phyloP scores from a whole-genome alignment of 768 basidiomycete genomes.

The Termitomyces sp. region DNA sequence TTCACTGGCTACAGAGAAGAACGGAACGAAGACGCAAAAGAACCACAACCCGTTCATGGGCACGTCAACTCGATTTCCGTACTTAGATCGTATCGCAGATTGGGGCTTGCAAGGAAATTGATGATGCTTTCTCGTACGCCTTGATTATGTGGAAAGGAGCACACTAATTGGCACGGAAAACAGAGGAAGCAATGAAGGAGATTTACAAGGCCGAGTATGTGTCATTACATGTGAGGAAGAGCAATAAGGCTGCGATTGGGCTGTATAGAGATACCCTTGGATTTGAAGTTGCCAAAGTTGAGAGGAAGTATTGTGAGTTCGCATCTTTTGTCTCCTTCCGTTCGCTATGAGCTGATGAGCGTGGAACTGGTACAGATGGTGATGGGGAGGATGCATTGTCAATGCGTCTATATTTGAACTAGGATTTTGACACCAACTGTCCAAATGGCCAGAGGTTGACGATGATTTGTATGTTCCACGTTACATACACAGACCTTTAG shows the following conservation, averaged over 20 bases:
- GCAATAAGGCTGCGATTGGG: slow-evolving; percentile 88
- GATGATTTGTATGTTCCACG: neutral
- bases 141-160: neutral
- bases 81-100: slow-evolving; percentile 80
- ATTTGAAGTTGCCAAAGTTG: slow-evolving; percentile 81
- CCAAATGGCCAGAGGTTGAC: neutral
- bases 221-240: slow-evolving; percentile 88
- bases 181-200: slow-evolving; percentile 88
- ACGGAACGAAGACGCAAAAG: slow-evolving; percentile 40
- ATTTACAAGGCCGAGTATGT: slow-evolving; percentile 84
- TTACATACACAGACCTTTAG: neutral
- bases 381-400: slow-evolving; percentile 3
- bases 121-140: slow-evolving; percentile 89
- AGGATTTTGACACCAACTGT: neutral
- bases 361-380: neutral
- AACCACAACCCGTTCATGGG: slow-evolving; percentile 48
- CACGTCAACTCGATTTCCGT: slow-evolving; percentile 98
- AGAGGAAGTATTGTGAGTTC: slow-evolving; percentile 85
- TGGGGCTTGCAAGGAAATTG: slow-evolving; percentile 89
- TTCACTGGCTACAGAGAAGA: slow-evolving; percentile 41
- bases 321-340: neutral
- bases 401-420: slow-evolving; percentile 1
- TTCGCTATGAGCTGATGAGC: neutral
- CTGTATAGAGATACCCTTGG: slow-evolving; percentile 88
- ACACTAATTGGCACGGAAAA: neutral